phyloP scores from a whole-genome alignment of 495 filamentous ascomycete genomes.

The Penicillium roqueforti region DNA sequence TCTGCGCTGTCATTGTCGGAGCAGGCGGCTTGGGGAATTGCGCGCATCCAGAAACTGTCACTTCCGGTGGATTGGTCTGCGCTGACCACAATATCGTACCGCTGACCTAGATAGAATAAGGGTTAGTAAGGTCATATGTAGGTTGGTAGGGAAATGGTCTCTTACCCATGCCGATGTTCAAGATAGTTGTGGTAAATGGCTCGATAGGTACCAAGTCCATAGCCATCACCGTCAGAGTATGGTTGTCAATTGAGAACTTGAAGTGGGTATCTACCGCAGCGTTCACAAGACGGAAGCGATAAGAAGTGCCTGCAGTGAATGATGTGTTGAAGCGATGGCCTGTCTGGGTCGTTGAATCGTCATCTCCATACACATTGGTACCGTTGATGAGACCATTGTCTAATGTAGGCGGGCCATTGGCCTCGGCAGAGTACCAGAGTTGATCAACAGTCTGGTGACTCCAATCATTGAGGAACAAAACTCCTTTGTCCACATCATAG shows the following conservation, averaged over 20 bases:
- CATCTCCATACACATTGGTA: constrained; percentile 40
- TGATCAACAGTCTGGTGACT: constrained; percentile 39
- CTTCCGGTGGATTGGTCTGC: constrained; percentile 39
- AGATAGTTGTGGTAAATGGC: constrained; percentile 18
- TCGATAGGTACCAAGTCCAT: constrained; percentile 46
- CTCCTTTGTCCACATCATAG: constrained; percentile 60
- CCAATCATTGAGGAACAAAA: constrained; percentile 63
- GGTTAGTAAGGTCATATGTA: background rate
- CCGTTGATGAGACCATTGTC: constrained; percentile 53
- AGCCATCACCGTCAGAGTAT: constrained; percentile 45
- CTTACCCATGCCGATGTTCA: constrained; percentile 50
- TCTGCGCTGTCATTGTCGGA: constrained; percentile 5
- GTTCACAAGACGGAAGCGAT: constrained; percentile 48
- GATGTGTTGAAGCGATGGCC: constrained; percentile 35
- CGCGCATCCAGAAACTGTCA: constrained; percentile 60
- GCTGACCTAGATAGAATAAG: background rate
- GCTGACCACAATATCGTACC: constrained; percentile 61
- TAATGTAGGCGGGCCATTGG: constrained; percentile 35
- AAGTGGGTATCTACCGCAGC: constrained; percentile 45
- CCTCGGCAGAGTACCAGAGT: constrained; percentile 47
- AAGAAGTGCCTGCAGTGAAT: constrained; percentile 37
- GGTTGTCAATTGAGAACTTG: constrained; percentile 48
- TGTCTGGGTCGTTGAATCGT: constrained; percentile 13
- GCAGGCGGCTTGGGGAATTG: constrained; percentile 23
- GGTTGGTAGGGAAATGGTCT: too few species aligned